Evolutionary conservation across 192 early-diverging fungal species (phyloP).

Genomic region (Gryganskiella cystojenkinii): DNA sequence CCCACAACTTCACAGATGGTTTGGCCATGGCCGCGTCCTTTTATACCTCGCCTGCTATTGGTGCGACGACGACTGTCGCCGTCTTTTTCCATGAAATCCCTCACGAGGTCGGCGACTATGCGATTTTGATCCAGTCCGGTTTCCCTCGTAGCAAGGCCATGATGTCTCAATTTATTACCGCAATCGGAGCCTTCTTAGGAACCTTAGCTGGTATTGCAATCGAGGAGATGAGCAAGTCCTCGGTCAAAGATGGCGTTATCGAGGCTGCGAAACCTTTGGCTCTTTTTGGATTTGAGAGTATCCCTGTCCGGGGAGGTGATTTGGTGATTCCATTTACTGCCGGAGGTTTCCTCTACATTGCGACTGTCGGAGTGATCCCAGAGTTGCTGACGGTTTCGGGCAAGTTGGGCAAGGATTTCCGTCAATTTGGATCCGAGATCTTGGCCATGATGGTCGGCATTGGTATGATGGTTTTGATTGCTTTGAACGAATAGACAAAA

Average conservation of each 20-base stretch:
- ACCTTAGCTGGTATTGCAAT: constrained; percentile 81
- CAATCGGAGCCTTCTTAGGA: constrained; percentile 83
- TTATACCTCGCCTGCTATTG: constrained; percentile 81
- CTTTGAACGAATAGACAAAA: constrained; percentile 67
- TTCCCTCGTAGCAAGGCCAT: constrained; percentile 80
- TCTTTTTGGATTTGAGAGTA: constrained; percentile 60
- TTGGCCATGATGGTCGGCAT: constrained; percentile 78
- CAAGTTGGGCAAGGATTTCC: constrained; percentile 62
- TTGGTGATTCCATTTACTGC: constrained; percentile 90
- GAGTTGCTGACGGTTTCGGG: constrained; percentile 76
- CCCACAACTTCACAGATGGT: constrained; percentile 91
- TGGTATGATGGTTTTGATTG: constrained; percentile 81
- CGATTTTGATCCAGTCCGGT: constrained; percentile 85
- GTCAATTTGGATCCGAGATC: constrained; percentile 68
- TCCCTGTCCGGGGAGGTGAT: constrained; percentile 74
- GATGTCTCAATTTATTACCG: constrained; percentile 83
- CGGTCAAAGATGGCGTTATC: background rate
- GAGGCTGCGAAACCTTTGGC: constrained; percentile 3
- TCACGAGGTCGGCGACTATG: constrained; percentile 90
- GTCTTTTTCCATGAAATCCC: constrained; percentile 93
- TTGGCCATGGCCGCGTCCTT: constrained; percentile 88
- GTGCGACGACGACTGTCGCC: constrained; percentile 86
- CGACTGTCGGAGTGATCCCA: constrained; percentile 86
- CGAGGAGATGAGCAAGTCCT: constrained; percentile 68
- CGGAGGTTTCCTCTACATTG: constrained; percentile 89